Evolutionary conservation across 345 rosid genomes (phyloP), one percentile per base, ranked within the genome.

Genomic region (Balakata baccata): DNA sequence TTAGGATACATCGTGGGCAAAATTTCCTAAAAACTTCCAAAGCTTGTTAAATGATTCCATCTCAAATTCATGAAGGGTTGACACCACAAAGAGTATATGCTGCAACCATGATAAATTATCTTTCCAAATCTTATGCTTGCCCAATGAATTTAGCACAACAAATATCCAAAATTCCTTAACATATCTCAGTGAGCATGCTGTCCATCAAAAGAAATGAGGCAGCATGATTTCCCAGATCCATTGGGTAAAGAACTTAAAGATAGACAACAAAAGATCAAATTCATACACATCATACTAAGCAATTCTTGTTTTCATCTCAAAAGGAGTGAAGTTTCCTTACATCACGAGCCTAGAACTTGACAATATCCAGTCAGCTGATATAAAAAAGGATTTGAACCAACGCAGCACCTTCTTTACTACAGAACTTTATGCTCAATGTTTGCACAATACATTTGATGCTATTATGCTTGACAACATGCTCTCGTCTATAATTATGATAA

Each of bases 241-340:
- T 63, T 18, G 61, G 39, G 49, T 58, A 45, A 5, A 39, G 62
- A 79, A 52, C 73, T 75, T 75, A 68, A 71, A 70, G 58, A 66
- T 45, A 62, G 68, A 74, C 46, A 83, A 70, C 39, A 74, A 79
- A 79, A 72, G 59, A 73, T 63, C 70, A 82, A 81, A 65, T 72
- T 82, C 80, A 75, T 80, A 86, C 82, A 84, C 77, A 79, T 60
- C 74, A 68, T 62, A 62, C 84, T 69, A 81, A 68, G 74, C 76
- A 81, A 75, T 82, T 74, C 80, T 66, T 68, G 46, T 69, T 75
- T 74, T 67, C 82, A 79, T 74, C 80, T 79, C 81, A 74, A 77
- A 67, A 69, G n/a, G 43, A 71, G 76, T 58, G 66, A 46, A 80
- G 57, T 69, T 80, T 81, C 89, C 86, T 66, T 79, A 81, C 84